Conservation (phyloP, 2,329 filamentous ascomycete species). For the Colletotrichum sidae region DNA sequence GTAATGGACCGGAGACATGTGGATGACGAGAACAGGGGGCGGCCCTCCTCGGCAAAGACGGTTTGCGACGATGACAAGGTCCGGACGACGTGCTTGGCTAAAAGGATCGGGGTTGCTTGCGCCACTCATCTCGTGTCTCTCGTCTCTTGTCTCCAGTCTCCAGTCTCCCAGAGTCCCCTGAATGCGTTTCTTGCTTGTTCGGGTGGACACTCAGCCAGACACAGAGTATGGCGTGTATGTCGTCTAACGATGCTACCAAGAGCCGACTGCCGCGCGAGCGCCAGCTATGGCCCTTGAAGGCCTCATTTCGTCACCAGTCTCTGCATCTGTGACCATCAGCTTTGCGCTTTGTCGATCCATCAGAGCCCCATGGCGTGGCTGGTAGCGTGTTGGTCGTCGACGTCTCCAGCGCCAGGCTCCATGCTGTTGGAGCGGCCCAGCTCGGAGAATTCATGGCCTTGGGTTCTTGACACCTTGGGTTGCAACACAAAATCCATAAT, state of each 20-base stretch:
- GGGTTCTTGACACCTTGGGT: slow-evolving; percentile 24
- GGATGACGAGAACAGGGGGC: slow-evolving; percentile 27
- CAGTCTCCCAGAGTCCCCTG: slow-evolving; percentile 14
- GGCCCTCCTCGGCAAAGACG: slow-evolving; percentile 41
- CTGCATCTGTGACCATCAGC: slow-evolving; percentile 20
- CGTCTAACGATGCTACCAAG: slow-evolving; percentile 30
- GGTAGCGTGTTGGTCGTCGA: slow-evolving; percentile 13
- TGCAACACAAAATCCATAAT: slow-evolving; percentile 25
- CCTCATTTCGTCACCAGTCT: slow-evolving; percentile 28
- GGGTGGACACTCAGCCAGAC: slow-evolving; percentile 27
- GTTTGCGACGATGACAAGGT: slow-evolving; percentile 41
- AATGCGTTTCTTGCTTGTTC: slow-evolving; percentile 34
- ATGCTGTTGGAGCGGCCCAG: slow-evolving; percentile 29
- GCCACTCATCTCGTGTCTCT: slow-evolving; percentile 26
- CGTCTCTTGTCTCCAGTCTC: slow-evolving; percentile 24
- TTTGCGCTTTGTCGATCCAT: slow-evolving; percentile 30
- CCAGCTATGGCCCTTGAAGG: slow-evolving; percentile 21
- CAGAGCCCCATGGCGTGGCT: slow-evolving; percentile 29
- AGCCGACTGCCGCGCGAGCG: slow-evolving; percentile 35
- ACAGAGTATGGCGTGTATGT: slow-evolving; percentile 31
- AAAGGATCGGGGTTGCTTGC: slow-evolving; percentile 35
- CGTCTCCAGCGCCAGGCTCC: slow-evolving; percentile 26
- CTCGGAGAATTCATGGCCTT: slow-evolving; percentile 34
- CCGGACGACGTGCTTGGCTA: slow-evolving; percentile 29
- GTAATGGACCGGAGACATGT: slow-evolving; percentile 28